Base-by-base conservation (phyloP, 257 asterid species). In the Fraxinus pennsylvanica region DNA sequence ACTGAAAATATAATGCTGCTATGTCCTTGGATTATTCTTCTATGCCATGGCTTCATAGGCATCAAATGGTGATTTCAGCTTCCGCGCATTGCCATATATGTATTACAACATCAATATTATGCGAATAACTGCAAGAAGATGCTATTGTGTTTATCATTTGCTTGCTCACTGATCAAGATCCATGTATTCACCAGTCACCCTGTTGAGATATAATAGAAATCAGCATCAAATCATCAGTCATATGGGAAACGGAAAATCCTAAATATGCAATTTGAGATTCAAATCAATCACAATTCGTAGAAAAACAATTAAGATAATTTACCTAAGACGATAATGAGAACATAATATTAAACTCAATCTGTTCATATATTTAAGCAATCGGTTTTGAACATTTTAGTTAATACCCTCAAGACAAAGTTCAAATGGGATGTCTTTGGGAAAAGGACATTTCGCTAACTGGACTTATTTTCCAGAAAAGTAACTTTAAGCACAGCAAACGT, bases 121-220 rank as follows among this genome's bases (percentile, higher is more conserved):
- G 36, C 2, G 19, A 27, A 9, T 3, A 25, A 27, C 68, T 27
- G 69, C 69, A 63, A 63, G 36, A 22, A 63, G 7, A n/a, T 57
- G 36, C 5, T 27, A 35, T 76, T 35, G 36, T 45, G 33, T 76
- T 45, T 47, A 15, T 72, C 76, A 41, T 43, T 72, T 45, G 13
- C 35, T 71, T 41, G 76, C 32, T 21, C 85, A 2, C 71, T 5
- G 81, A 52, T 90, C 96, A 65, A 86, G 35, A 83, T 92, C 96
- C 84, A 38, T 47, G 81, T 91, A 94, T 86, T 88, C 93, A 47
- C 98, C 97, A 0, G 97, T 92, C 71, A 85, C 85, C 91, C 98
- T 92, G 87, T 70, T 15, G 76, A 72, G 54, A 82, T 30, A 41
- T n/a, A 4, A 73, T n/a, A 3, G 10, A 38, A 29, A 81, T 0